phyloP scores from a whole-genome alignment of 2,329 filamentous ascomycete genomes.

The Chaetomium sp. region DNA sequence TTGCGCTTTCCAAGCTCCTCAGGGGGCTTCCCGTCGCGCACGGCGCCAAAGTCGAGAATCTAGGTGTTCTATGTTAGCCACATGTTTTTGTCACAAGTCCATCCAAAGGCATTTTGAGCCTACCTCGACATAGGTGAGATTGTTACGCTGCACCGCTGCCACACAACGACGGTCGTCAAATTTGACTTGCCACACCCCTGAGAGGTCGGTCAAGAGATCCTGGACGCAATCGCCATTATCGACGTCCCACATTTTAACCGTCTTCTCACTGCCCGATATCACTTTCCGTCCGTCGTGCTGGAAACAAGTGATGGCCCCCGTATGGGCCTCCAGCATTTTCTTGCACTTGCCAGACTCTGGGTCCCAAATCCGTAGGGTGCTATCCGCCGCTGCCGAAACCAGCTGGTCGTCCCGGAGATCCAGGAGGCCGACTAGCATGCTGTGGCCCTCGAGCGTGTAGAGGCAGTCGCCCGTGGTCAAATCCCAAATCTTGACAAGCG shows the following conservation, averaged over 20 bases:
- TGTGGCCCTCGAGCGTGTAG: slow-evolving; percentile 88
- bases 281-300: slow-evolving; percentile 97
- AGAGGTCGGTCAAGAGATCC: slow-evolving; percentile 86
- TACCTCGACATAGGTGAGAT: slow-evolving; percentile 93
- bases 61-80: slow-evolving; percentile 38
- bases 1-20: slow-evolving; percentile 75
- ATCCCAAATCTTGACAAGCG: slow-evolving; percentile 95
- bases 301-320: slow-evolving; percentile 96
- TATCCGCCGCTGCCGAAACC: slow-evolving; percentile 92
- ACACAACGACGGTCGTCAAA: slow-evolving; percentile 95
- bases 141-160: slow-evolving; percentile 88
- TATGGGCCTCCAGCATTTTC: slow-evolving; percentile 85
- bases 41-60: slow-evolving; percentile 96
- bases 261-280: slow-evolving; percentile 91
- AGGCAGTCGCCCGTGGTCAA: slow-evolving; percentile 77
- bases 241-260: slow-evolving; percentile 98
- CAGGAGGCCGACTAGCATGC: slow-evolving; percentile 82
- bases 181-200: slow-evolving; percentile 98
- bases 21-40: slow-evolving; percentile 74
- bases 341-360: slow-evolving; percentile 88
- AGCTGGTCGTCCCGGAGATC: slow-evolving; percentile 85
- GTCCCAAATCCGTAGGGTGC: slow-evolving; percentile 93
- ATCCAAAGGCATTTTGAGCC: slow-evolving; percentile 26
- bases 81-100: not conserved
- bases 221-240: slow-evolving; percentile 85